phyloP scores from a whole-genome alignment of 1,284 basidiomycete genomes.

The Amylostereum areolatum region DNA sequence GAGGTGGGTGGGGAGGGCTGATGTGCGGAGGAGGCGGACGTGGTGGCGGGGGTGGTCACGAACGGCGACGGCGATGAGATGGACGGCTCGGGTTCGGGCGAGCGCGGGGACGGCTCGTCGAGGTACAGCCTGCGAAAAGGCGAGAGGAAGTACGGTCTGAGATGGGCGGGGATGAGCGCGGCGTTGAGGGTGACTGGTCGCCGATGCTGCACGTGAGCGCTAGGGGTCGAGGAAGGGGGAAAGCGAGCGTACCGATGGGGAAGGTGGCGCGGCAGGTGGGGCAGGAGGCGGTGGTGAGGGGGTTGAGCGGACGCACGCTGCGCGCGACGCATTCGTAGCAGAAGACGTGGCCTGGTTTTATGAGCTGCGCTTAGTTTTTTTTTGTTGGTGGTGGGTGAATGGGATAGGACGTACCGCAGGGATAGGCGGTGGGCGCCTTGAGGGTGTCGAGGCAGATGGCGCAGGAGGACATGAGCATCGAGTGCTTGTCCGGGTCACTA shows the following conservation, averaged over 20 bases:
- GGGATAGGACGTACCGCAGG: conserved; percentile 42
- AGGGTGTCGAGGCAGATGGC: conserved; percentile 47
- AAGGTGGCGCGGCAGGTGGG: conserved; percentile 47
- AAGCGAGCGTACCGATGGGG: conserved; percentile 34
- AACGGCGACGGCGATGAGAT: too few species aligned
- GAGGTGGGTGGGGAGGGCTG: too few species aligned
- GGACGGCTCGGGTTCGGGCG: too few species aligned
- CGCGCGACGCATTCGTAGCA: conserved; percentile 47
- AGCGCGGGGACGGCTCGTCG: conserved; percentile 24
- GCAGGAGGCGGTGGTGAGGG: conserved; percentile 40
- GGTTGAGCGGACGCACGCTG: conserved; percentile 35
- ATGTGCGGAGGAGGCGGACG: too few species aligned
- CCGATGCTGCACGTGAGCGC: too few species aligned
- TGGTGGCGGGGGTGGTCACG: too few species aligned
- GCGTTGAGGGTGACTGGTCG: conserved; percentile 45
- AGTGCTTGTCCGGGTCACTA: too few species aligned
- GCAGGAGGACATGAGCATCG: conserved; percentile 35
- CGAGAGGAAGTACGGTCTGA: conserved; percentile 43
- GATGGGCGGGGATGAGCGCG: conserved; percentile 37
- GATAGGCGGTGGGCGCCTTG: conserved; percentile 48
- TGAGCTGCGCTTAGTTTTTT: not conserved
- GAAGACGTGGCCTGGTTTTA: conserved; percentile 52
- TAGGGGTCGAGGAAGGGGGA: too few species aligned
- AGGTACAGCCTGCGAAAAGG: conserved; percentile 46
- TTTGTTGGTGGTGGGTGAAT: not conserved